phyloP scores from a whole-genome alignment of 106 monocot species.

The Allium sativum region DNA sequence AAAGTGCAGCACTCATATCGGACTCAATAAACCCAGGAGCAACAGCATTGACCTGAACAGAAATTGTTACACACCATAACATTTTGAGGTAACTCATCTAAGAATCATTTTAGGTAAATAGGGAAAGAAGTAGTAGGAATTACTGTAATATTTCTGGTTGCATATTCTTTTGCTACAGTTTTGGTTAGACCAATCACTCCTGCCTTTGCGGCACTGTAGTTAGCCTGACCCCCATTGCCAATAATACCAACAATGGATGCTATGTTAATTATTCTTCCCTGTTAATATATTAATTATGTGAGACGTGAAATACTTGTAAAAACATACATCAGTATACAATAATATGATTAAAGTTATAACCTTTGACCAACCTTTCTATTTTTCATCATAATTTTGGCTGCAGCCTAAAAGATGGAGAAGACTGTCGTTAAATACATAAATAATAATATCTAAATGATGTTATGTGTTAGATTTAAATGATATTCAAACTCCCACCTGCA shows the following conservation, averaged over 20 bases:
- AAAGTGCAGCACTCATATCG: slow-evolving; percentile 74
- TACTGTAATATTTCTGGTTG: slow-evolving; percentile 82
- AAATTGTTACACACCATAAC: not conserved
- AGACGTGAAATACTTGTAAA: no score
- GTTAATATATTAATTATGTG: not conserved
- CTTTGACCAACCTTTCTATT: no score
- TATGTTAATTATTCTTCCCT: slow-evolving; percentile 86
- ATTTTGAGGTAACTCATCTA: not conserved
- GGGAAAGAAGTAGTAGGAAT: slow-evolving; percentile 2
- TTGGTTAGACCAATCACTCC: slow-evolving; percentile 88
- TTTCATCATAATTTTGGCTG: no score
- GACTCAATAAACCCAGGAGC: slow-evolving; percentile 89
- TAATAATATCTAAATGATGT: no score
- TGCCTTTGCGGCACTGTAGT: slow-evolving; percentile 89
- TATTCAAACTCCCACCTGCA: slow-evolving; percentile 34
- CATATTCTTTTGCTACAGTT: slow-evolving; percentile 74
- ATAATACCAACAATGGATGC: slow-evolving; percentile 80
- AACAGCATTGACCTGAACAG: slow-evolving; percentile 70
- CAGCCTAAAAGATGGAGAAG: no score
- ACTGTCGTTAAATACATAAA: no score
- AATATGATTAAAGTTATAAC: no score
- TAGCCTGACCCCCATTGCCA: slow-evolving; percentile 82
- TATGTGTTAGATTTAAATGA: no score
- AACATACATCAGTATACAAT: no score
- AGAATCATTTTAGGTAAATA: not conserved